Evolutionary conservation across 352 stramenopile genomes (phyloP).

Genomic region (Globisporangium heterothallicum): DNA sequence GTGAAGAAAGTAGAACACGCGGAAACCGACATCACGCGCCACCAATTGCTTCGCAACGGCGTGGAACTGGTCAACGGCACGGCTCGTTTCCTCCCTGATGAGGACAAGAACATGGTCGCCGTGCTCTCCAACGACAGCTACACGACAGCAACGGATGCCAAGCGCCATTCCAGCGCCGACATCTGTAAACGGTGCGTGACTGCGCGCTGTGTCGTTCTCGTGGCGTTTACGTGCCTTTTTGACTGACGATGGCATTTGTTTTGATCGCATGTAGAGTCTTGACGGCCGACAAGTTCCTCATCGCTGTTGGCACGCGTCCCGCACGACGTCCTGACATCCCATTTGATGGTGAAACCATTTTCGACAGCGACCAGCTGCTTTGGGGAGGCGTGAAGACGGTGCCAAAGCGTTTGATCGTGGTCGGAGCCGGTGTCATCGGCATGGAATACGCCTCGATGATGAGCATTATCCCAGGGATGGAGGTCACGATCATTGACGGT

Average conservation of each 20-base stretch:
- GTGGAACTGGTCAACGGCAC: conserved; percentile 80
- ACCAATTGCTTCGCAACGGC: conserved; percentile 77
- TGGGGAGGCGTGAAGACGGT: conserved; percentile 71
- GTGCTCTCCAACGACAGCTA: conserved; percentile 84
- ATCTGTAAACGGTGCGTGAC: conserved; percentile 84
- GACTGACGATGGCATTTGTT: neutral
- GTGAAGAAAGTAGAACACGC: conserved; percentile 78
- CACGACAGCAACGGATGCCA: conserved; percentile 65
- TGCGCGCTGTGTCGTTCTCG: no score
- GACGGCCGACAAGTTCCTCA: conserved; percentile 82
- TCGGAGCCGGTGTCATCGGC: conserved; percentile 84
- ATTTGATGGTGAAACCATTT: conserved; percentile 85
- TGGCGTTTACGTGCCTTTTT: no score
- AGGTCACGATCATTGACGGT: conserved; percentile 87
- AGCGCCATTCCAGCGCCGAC: conserved; percentile 65
- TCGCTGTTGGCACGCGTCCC: conserved; percentile 82
- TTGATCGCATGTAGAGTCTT: conserved; percentile 38
- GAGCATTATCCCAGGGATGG: conserved; percentile 85
- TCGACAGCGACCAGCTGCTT: conserved; percentile 83
- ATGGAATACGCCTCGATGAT: conserved; percentile 93
- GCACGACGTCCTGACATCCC: conserved; percentile 73
- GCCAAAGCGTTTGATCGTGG: conserved; percentile 73
- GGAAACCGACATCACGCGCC: conserved; percentile 82
- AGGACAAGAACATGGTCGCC: conserved; percentile 68
- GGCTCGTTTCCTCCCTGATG: conserved; percentile 64